Conservation (phyloP, 177 flowering plant genomes). For the Telopea speciosissima region DNA sequence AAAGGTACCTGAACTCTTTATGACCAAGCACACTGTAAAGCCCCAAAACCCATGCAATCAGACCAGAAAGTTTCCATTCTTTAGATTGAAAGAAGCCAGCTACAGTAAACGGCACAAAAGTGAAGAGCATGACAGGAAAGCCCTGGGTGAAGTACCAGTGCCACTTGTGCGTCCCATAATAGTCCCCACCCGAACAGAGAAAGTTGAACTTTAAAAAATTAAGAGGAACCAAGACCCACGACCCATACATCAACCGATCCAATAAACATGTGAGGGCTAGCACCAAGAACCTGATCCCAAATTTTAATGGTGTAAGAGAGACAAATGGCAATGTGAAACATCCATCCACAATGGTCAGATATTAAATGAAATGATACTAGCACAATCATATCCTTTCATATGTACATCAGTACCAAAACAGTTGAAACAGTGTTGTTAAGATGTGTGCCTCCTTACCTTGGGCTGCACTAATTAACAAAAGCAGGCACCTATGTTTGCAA, state of each 20-base stretch:
- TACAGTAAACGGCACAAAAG: slow-evolving; percentile 59
- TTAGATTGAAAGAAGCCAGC: slow-evolving; percentile 55
- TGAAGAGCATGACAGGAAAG: slow-evolving; percentile 70
- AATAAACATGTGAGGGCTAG: slow-evolving; percentile 48
- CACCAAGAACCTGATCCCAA: slow-evolving; percentile 52
- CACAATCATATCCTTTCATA: not conserved
- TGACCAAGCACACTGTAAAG: slow-evolving; percentile 83
- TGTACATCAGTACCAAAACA: not conserved
- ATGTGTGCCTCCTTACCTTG: too few relatives aligned
- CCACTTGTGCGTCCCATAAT: slow-evolving; percentile 92
- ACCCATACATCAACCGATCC: slow-evolving; percentile 75
- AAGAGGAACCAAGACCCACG: slow-evolving; percentile 80
- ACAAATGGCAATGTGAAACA: not conserved
- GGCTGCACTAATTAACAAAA: too few relatives aligned
- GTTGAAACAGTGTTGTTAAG: not conserved
- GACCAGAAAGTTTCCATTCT: slow-evolving; percentile 66
- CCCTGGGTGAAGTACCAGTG: slow-evolving; percentile 96
- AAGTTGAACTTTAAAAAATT: slow-evolving; percentile 87
- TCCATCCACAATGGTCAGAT: not conserved
- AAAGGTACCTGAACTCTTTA: slow-evolving; percentile 88
- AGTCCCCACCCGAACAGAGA: slow-evolving; percentile 86
- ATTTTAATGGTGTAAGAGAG: slow-evolving; percentile 7
- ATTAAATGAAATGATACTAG: not conserved
- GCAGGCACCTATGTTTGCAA: too few relatives aligned
- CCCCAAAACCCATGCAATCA: slow-evolving; percentile 73